Evolutionary conservation across 2,329 filamentous ascomycete species (phyloP), one percentile per base, ranked within the genome.

Genomic region (Fusarium begoniae): DNA sequence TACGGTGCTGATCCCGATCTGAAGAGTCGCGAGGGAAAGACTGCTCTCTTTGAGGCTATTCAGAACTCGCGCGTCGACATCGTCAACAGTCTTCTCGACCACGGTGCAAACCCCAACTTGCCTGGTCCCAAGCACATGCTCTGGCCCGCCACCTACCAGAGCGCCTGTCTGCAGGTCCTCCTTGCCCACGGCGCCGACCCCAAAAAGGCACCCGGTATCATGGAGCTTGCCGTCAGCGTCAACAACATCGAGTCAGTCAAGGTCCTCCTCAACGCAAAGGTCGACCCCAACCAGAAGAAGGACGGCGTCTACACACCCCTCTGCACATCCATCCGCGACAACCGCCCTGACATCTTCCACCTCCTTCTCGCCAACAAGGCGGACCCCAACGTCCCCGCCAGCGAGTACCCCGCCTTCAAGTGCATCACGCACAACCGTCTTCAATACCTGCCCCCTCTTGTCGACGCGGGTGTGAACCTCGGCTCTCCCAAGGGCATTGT

Each of bases 101-200:
- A 90, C 62, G 87, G 88, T 7, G 92, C 91, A 5, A 88, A 93
- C 75, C 87, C 91, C 14, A 93, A 94, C 78, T 83, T 93, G 11
- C 91, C 91, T 4, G 91, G 90, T 3, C 90, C 91, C 17, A 92
- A 92, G 80, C 89, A 93, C 82, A 88, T 91, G 81, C 85, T 93
- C 30, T 91, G 91, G 91, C 90, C 90, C 5, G 85, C 90, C 1
- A 88, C 87, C 0, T 89, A 90, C 80, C 86, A 91, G 58, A 84
- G 90, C 1, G 81, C 84, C 13, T 90, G 88, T 68, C 82, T 93
- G 38, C 85, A 89, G 75, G 80, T 91, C 4, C 84, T 93, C 24
- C 86, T 92, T 2, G 73, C 82, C 5, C 87, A 88, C 32, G 90
- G 90, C 4, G 90, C 90, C 5, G 89, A 92, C 70, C 81, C 82